Base-by-base conservation (phyloP, 192 early-diverging fungal species). In the Chytriomyces hyalinus region DNA sequence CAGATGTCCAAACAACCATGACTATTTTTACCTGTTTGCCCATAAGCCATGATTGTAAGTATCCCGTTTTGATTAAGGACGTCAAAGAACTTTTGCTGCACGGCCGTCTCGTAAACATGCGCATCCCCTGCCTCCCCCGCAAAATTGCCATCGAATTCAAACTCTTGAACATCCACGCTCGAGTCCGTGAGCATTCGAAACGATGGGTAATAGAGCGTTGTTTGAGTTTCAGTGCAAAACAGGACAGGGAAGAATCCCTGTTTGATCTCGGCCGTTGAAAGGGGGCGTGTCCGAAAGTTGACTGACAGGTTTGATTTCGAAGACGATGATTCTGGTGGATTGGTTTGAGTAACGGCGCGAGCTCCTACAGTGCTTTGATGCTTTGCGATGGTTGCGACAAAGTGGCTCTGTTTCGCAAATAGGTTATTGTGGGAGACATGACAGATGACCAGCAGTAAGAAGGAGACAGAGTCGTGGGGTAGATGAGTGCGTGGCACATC, bases 21-120 rank as follows among this genome's bases (percentile, higher is more conserved):
- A 48, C 44, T 24, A 7, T 20, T 24, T 17, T 3, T 13, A 74
- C 72, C 72, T n/a, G 72, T 74, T 46, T 80, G 79, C 26, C 79
- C 79, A 20, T 78, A 80, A 4, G 79, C 79, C 50, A 80, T 77
- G 13, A 80, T 49, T 1, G 79, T 80, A 22, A 73, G 65, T 4
- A 71, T 24, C 62, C 79, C 79, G 49, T 61, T 76, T 6, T 61
- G 8, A 11, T 78, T 57, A 28, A 80, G 20, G 17, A 61, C 59
- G 8, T 50, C 61, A 22, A 26, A 57, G 7, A 80, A 48, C 47
- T 69, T 46, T 49, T 66, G 79, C 69, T 44, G 65, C 20, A 71
- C 79, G 17, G 61, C 43, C n/a, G 43, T 17, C 44, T 26, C 45
- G 48, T 80, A 80, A 7, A 80, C 70, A 49, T 63, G 22, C 61